phyloP scores from a whole-genome alignment of 148 eudicot species.

The Heliamphora exappendiculata region DNA sequence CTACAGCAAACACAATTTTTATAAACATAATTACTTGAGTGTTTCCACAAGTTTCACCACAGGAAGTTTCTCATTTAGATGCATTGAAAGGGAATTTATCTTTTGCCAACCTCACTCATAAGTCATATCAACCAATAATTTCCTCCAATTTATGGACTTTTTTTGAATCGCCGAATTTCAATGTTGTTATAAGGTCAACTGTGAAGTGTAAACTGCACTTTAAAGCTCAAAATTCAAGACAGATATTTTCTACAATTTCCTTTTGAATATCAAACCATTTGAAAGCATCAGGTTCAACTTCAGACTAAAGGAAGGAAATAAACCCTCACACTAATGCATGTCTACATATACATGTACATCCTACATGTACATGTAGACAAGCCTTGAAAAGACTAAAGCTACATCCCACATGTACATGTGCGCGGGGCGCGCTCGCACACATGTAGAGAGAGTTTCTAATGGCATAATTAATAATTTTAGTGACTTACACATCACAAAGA shows the following conservation, averaged over 20 bases:
- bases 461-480: background rate
- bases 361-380: too few relatives aligned
- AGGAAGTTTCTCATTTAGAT: background rate
- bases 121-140: background rate
- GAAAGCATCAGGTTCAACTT: background rate
- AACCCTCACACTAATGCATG: too few relatives aligned
- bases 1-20: too few relatives aligned
- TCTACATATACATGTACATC: too few relatives aligned
- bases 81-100: background rate
- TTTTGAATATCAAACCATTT: background rate
- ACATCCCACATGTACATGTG: background rate
- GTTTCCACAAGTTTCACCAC: too few relatives aligned
- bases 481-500: conserved; percentile 66
- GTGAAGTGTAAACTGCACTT: background rate
- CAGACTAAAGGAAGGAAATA: background rate
- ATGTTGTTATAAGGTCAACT: too few relatives aligned
- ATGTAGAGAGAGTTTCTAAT: background rate
- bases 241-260: background rate
- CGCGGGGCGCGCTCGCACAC: too few relatives aligned
- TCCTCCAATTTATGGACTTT: background rate
- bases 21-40: too few relatives aligned
- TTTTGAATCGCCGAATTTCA: background rate
- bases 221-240: background rate
- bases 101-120: background rate
- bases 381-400: background rate